These are phyloP conservation scores for Candida peoriensis DNA, from an alignment of 805 yeast species.

Conservation along the genomic window DNA sequence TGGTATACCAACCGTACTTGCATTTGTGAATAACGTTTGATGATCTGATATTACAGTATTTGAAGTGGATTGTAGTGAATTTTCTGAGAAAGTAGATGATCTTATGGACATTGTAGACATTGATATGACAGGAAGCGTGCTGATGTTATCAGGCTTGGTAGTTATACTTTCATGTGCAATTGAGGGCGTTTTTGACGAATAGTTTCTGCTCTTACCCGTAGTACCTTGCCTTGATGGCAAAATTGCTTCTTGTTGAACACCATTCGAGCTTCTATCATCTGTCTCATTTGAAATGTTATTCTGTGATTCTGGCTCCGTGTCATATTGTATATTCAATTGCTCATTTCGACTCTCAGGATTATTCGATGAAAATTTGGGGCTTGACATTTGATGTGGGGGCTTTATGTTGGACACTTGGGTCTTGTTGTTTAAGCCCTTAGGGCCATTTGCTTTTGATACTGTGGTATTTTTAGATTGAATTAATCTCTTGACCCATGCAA, in stretches of 20 bases:
- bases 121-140: conserved; percentile 30
- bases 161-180: conserved; percentile 9
- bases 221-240: too few relatives aligned
- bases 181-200: conserved; percentile 4
- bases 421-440: too few relatives aligned
- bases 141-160: conserved; percentile 21
- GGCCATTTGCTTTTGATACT: too few relatives aligned
- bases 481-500: conserved; percentile 16
- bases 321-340: too few relatives aligned
- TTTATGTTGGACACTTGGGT: too few relatives aligned
- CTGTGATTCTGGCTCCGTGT: background rate
- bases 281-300: background rate
- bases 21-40: conserved; percentile 46
- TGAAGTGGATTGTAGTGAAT: conserved; percentile 31
- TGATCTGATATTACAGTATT: conserved; percentile 30
- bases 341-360: too few relatives aligned
- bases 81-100: conserved; percentile 33
- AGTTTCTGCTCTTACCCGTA: background rate
- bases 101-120: conserved; percentile 30
- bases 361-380: too few relatives aligned
- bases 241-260: background rate
- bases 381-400: background rate
- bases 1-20: conserved; percentile 64
- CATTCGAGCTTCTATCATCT: background rate
- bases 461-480: conserved; percentile 9